Conservation (phyloP, 495 filamentous ascomycete genomes). For the Penicillium paxilli region DNA sequence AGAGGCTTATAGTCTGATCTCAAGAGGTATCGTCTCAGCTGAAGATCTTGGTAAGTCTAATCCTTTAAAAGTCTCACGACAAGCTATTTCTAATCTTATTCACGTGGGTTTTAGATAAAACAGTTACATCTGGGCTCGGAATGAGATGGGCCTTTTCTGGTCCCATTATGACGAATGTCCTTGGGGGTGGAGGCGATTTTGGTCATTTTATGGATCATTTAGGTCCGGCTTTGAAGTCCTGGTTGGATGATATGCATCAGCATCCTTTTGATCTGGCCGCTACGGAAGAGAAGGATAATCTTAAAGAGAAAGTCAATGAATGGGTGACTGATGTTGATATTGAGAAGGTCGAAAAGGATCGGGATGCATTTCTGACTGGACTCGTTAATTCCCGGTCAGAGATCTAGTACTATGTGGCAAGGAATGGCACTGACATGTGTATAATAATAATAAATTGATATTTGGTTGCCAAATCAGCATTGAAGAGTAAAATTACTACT, state of each 20-base stretch:
- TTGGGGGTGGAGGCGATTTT: slow-evolving; percentile 42
- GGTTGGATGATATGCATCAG: slow-evolving; percentile 17
- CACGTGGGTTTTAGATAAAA: background rate
- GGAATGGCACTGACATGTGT: background rate
- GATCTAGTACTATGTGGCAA: background rate
- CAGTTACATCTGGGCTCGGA: slow-evolving; percentile 39
- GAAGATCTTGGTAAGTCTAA: slow-evolving; percentile 33
- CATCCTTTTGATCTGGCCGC: slow-evolving; percentile 7
- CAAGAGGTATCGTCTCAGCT: slow-evolving; percentile 30
- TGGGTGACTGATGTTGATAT: slow-evolving; percentile 3
- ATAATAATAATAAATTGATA: background rate
- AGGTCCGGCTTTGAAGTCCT: slow-evolving; percentile 12
- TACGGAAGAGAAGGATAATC: background rate
- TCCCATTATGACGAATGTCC: slow-evolving; percentile 49
- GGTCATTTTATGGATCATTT: slow-evolving; percentile 15
- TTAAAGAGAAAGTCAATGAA: background rate
- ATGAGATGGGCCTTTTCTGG: slow-evolving; percentile 50
- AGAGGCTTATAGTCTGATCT: slow-evolving; percentile 37
- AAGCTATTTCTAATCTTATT: background rate
- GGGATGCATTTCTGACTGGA: slow-evolving; percentile 1
- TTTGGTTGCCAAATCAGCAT: background rate
- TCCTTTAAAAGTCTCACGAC: background rate
- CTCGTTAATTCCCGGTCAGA: background rate
- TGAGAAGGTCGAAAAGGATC: background rate
- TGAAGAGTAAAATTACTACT: too few relatives aligned